Base-by-base conservation (phyloP, 1,139 yeast species). In the Taiozyma sp. region DNA sequence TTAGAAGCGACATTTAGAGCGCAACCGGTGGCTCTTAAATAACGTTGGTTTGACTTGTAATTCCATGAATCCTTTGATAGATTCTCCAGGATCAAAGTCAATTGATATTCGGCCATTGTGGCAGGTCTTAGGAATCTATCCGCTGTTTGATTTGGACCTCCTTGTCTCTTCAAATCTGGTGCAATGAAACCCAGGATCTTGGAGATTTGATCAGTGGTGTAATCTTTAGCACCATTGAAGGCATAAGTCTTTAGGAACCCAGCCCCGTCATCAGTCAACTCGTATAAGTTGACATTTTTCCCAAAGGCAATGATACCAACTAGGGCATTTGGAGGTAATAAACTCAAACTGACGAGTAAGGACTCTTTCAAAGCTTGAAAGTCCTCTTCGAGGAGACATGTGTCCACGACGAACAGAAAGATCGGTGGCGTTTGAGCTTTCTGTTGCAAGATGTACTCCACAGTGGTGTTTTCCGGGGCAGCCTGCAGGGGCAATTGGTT, bases 331-430 rank as follows among this genome's bases (percentile, higher is more conserved):
- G 79, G 78, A 0, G 92, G 92, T 27, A 86, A 68, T 53, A 84
- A 71, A 54, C 79, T 75, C 53, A 87, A 66, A 3, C 86, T 76
- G 27, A 75, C 68, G 12, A 75, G 59, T 29, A 87, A 65, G 6
- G 83, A 74, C 46, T 84, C 88, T 56, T 78, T 79, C 53, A 87
- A 67, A 1, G 86, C 76, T 48, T 75, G 80, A n/a, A 78, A 62
- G 51, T 71, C 72, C 22, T 72, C 76, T 4, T 64, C 63, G 44
- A 78, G 85, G 48, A 80, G 70, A 58, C 89, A 81, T 0, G 86
- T 75, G 66, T 87, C 95, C 29, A 87, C 81, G n/a, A 85, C 82
- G 59, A 75, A 84, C 38, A 84, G 62, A 62, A 81, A 84, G 7
- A 84, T 74, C 1, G 73, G 73, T 0, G 83, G 81, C 30, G 48